Conservation (phyloP, 129 eudicot species). For the Lonicera japonica region DNA sequence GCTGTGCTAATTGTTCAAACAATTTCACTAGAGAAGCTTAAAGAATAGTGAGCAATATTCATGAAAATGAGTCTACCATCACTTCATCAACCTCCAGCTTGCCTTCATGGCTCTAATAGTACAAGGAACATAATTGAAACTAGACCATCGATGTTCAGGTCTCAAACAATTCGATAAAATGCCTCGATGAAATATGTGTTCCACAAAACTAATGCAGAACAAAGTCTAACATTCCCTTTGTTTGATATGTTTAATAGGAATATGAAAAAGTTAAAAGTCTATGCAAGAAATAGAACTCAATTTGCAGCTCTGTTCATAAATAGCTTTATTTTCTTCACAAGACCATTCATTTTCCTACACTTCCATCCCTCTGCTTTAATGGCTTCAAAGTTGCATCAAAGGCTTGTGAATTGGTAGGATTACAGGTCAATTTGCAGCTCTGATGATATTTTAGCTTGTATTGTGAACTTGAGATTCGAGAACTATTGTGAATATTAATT, state of each 20-base stretch:
- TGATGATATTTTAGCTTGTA: too few relatives aligned
- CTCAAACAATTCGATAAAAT: constrained; percentile 60
- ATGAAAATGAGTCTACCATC: too few relatives aligned
- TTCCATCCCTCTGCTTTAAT: constrained; percentile 34
- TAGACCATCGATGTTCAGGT: constrained; percentile 34
- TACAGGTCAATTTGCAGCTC: too few relatives aligned
- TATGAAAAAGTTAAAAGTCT: constrained; percentile 48
- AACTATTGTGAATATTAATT: too few relatives aligned
- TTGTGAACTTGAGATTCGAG: too few relatives aligned
- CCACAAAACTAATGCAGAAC: constrained; percentile 25
- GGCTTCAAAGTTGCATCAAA: constrained; percentile 26
- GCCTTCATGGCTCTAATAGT: constrained; percentile 82
- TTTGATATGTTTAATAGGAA: constrained; percentile 60
- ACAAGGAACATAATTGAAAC: constrained; percentile 54
- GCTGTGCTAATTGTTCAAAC: too few relatives aligned
- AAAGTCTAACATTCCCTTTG: constrained; percentile 18
- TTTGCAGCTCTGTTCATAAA: constrained; percentile 42
- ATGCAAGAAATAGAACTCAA: constrained; percentile 71
- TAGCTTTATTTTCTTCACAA: too few relatives aligned
- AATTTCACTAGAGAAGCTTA: too few relatives aligned
- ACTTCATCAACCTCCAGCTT: constrained; percentile 44
- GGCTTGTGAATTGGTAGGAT: constrained; percentile 38
- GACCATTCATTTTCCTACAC: constrained; percentile 29
- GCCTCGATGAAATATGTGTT: too few relatives aligned
- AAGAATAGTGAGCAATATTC: too few relatives aligned